Evolutionary conservation across 805 yeast species (phyloP).

Genomic region (Brettanomyces naardenensis): DNA sequence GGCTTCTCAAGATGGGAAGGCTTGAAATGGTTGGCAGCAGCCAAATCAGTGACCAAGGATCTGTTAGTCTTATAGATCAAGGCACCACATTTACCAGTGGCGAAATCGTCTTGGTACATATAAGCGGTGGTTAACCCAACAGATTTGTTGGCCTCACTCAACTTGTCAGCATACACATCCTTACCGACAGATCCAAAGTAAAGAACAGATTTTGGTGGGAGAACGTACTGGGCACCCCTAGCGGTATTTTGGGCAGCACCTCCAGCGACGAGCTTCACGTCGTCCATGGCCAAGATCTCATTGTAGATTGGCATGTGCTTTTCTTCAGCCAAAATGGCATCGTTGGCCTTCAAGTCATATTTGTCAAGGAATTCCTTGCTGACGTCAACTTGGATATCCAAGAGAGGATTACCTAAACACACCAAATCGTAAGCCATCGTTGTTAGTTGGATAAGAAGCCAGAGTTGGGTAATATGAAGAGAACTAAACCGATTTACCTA

Average conservation of each 20-base stretch:
- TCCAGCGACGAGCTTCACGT: conserved; percentile 80
- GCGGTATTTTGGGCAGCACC: conserved; percentile 99
- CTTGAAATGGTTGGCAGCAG: conserved; percentile 96
- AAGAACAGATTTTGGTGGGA: conserved; percentile 74
- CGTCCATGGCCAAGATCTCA: conserved; percentile 58
- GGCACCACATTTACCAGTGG: conserved; percentile 98
- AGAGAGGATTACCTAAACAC: conserved; percentile 83
- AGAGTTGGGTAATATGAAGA: not conserved
- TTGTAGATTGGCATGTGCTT: conserved; percentile 80
- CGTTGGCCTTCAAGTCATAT: conserved; percentile 82
- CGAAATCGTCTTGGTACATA: conserved; percentile 65
- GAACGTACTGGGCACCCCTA: conserved; percentile 92
- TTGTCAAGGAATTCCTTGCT: conserved; percentile 61
- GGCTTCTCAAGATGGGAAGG: conserved; percentile 80
- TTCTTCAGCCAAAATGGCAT: conserved; percentile 81
- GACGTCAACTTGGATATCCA: conserved; percentile 79
- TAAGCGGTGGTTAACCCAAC: conserved; percentile 88
- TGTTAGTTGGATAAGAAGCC: not conserved
- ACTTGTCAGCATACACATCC: conserved; percentile 77
- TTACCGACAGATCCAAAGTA: conserved; percentile 96
- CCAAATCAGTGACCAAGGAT: conserved; percentile 91
- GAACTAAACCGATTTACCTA: too few relatives aligned
- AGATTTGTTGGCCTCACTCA: conserved; percentile 71
- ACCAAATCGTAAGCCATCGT: conserved; percentile 44
- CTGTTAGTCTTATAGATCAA: conserved; percentile 77